phyloP scores from a whole-genome alignment of 345 rosid genomes.

The Eucalyptus marginata region DNA sequence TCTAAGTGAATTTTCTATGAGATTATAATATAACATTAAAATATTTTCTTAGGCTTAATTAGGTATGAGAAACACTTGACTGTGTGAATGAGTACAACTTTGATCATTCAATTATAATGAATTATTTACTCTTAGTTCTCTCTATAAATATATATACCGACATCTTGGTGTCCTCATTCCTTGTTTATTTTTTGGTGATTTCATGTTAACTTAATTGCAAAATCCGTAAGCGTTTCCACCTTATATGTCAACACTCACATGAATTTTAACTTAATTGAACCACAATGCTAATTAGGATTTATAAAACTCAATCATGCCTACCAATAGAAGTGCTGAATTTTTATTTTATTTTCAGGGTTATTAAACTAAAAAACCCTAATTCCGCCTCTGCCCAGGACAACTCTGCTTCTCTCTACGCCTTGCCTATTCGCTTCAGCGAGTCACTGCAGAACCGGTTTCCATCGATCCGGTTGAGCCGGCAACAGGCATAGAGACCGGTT shows the following conservation, averaged over 20 bases:
- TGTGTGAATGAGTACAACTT: too few species aligned
- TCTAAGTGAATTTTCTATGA: neutral
- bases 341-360: neutral
- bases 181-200: too few species aligned
- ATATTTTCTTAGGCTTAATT: too few species aligned
- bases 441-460: neutral
- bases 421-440: neutral
- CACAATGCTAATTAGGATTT: neutral
- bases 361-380: neutral
- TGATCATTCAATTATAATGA: too few species aligned
- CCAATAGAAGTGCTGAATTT: neutral
- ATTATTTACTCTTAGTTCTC: too few species aligned
- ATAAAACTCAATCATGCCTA: neutral
- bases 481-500: neutral
- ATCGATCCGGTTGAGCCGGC: neutral
- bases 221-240: too few species aligned
- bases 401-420: neutral
- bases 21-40: too few species aligned
- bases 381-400: neutral
- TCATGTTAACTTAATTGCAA: neutral
- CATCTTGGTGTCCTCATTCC: fast-evolving
- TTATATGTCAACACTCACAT: too few species aligned
- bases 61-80: too few species aligned
- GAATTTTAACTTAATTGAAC: neutral
- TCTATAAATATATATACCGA: too few species aligned